These are phyloP conservation scores for Hericium coralloides DNA, from an alignment of 768 basidiomycete species.

Conservation along the genomic window DNA sequence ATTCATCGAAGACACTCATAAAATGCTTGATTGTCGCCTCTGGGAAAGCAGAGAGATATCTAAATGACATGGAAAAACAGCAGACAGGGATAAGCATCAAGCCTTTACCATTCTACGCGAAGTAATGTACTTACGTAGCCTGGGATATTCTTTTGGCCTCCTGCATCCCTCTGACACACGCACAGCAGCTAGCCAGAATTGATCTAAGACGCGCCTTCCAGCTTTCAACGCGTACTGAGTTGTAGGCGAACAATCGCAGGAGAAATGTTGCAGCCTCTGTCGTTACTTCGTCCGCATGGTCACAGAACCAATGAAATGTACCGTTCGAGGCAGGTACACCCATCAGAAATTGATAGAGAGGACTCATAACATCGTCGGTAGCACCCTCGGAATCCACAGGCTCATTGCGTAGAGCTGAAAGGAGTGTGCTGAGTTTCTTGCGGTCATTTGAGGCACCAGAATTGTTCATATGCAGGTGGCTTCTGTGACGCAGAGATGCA, in stretches of 20 bases:
- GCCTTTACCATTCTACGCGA: too few relatives aligned
- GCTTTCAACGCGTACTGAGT: conserved; percentile 41
- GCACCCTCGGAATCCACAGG: conserved; percentile 45
- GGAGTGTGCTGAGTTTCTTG: conserved; percentile 36
- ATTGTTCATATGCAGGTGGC: background rate
- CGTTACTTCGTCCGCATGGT: conserved; percentile 43
- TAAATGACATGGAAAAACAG: conserved; percentile 12
- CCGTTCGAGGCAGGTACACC: conserved; percentile 25
- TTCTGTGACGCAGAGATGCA: too few relatives aligned
- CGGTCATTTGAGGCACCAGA: background rate
- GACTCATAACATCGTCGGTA: conserved; percentile 38
- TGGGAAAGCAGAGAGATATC: conserved; percentile 64
- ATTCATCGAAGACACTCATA: conserved; percentile 52
- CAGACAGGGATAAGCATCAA: background rate
- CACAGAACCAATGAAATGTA: conserved; percentile 75
- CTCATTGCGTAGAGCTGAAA: conserved; percentile 45
- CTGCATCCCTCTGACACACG: conserved; percentile 62
- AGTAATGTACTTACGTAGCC: conserved; percentile 50
- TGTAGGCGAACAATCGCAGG: conserved; percentile 75
- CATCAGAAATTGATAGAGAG: conserved; percentile 48
- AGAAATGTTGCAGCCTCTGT: conserved; percentile 72
- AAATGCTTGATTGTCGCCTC: conserved; percentile 44
- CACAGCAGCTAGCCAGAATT: conserved; percentile 55
- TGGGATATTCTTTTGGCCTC: conserved; percentile 55
- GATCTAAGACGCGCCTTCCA: conserved; percentile 54